phyloP scores from a whole-genome alignment of 192 early-diverging fungal genomes.

The Oehlia diaphana region DNA sequence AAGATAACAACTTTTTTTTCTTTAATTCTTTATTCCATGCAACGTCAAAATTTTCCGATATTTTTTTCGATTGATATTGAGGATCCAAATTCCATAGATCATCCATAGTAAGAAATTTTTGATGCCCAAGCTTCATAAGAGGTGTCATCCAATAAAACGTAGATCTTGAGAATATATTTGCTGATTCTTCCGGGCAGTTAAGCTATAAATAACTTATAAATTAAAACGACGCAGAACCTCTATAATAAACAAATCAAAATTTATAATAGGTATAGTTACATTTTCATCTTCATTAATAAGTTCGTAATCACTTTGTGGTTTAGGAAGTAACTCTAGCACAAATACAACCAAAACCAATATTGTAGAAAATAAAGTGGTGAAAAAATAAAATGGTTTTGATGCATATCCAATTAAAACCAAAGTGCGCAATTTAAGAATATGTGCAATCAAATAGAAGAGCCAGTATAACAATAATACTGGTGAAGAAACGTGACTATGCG shows the following conservation, averaged over 20 bases:
- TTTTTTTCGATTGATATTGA: conserved; percentile 56
- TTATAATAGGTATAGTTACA: background rate
- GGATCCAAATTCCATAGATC: conserved; percentile 71
- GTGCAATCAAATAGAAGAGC: conserved; percentile 43
- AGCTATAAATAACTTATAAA: conserved; percentile 24
- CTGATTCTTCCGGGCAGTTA: conserved; percentile 71
- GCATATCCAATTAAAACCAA: conserved; percentile 4
- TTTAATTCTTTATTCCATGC: conserved; percentile 72
- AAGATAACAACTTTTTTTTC: conserved; percentile 42
- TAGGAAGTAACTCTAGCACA: conserved; percentile 21
- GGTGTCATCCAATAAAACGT: conserved; percentile 92
- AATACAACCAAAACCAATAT: conserved; percentile 29
- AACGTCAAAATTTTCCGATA: conserved; percentile 63
- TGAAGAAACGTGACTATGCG: conserved; percentile 44
- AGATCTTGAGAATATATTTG: conserved; percentile 80
- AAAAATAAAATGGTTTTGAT: background rate
- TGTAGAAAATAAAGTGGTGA: background rate
- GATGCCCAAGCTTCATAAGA: conserved; percentile 76
- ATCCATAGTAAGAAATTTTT: conserved; percentile 68
- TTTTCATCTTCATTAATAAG: conserved; percentile 1
- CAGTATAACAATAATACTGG: conserved; percentile 61
- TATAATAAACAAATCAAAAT: background rate
- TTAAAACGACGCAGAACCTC: no score
- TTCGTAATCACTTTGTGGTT: conserved; percentile 10
- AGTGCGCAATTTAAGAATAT: conserved; percentile 48